A percentile compares a stretch with the other conserved stretches of the same genome.
Conservation (phyloP, 1,284 basidiomycete genomes). For the Singerocomus inundabilis region DNA sequence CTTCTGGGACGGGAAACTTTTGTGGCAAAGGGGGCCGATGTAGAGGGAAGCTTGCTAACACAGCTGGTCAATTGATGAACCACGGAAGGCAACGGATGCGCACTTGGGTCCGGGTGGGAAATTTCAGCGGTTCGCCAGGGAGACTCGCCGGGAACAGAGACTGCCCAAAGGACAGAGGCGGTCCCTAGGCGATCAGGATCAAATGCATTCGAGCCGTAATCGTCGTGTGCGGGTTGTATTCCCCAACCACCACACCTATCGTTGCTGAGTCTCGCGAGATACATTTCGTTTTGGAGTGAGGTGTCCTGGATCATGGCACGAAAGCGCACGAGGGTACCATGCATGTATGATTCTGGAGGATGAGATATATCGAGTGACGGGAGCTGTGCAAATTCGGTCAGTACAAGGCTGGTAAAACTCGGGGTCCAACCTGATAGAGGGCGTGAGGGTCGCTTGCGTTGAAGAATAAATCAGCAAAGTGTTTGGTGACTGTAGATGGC, state of each 20-base stretch:
- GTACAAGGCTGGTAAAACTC: background rate
- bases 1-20: slow-evolving; percentile 60
- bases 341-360: slow-evolving; percentile 47
- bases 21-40: slow-evolving; percentile 43
- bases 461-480: slow-evolving; percentile 51
- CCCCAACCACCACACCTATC: slow-evolving; percentile 70
- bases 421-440: slow-evolving; percentile 42
- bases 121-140: slow-evolving; percentile 44
- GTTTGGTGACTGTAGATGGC: slow-evolving; percentile 44
- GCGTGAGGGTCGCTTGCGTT: slow-evolving; percentile 33
- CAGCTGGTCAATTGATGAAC: slow-evolving; percentile 1
- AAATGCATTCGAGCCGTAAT: slow-evolving; percentile 31
- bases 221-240: slow-evolving; percentile 37
- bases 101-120: slow-evolving; percentile 33
- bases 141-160: slow-evolving; percentile 65
- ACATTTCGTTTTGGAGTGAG: slow-evolving; percentile 67
- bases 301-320: slow-evolving; percentile 80
- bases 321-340: slow-evolving; percentile 62
- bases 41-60: slow-evolving; percentile 20
- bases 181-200: slow-evolving; percentile 57
- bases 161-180: slow-evolving; percentile 64
- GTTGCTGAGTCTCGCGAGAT: slow-evolving; percentile 47
- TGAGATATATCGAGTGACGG: slow-evolving; percentile 47
- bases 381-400: slow-evolving; percentile 42
- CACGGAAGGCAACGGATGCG: slow-evolving; percentile 3